Evolutionary conservation across 2,329 filamentous ascomycete genomes (phyloP).

Genomic region (Xylariales sp.): DNA sequence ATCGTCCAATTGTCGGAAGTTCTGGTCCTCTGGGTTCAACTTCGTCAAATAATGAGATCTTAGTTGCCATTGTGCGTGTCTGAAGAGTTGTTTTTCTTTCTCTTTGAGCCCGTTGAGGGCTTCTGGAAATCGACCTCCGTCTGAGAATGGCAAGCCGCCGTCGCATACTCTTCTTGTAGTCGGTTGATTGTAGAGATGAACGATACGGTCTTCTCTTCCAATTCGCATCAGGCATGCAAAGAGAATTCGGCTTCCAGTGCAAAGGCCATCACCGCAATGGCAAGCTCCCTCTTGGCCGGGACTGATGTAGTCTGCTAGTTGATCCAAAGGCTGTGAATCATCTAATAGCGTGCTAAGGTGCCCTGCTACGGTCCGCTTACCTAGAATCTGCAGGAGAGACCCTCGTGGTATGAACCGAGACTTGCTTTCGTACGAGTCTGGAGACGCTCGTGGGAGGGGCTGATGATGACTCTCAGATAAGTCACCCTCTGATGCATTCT

Average conservation of each 20-base stretch:
- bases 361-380: constrained; percentile 5
- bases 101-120: constrained; percentile 5
- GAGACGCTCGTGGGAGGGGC: neutral
- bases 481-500: constrained; percentile 18
- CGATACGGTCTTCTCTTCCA: constrained; percentile 22
- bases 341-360: constrained; percentile 17
- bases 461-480: neutral
- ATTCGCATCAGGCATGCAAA: constrained; percentile 30
- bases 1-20: constrained; percentile 15
- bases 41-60: constrained; percentile 23
- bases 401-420: constrained; percentile 28
- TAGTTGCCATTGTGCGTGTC: constrained; percentile 19
- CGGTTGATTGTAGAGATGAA: neutral
- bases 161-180: constrained; percentile 10
- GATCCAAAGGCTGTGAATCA: neutral
- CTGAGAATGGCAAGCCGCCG: neutral
- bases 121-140: neutral
- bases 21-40: neutral
- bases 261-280: constrained; percentile 15
- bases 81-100: constrained; percentile 24
- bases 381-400: constrained; percentile 12
- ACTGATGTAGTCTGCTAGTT: constrained; percentile 8
- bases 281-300: constrained; percentile 7
- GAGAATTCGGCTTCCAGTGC: constrained; percentile 35
- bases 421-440: neutral